These are phyloP conservation scores for Tuber indicum DNA, from an alignment of 495 filamentous ascomycete species.

Conservation along the genomic window DNA sequence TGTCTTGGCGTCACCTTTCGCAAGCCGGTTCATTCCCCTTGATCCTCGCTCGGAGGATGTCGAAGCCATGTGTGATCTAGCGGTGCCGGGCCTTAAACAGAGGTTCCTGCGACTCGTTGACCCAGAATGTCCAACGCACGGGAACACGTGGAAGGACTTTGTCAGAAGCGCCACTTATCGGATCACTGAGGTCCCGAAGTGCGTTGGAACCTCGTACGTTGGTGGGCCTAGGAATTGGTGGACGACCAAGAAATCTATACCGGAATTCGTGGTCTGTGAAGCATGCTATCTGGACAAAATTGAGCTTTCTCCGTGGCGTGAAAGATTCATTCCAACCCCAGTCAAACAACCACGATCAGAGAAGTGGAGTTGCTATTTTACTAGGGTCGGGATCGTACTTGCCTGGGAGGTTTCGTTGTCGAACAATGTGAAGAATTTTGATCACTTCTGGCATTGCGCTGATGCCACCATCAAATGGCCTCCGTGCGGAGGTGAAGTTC, in stretches of 20 bases:
- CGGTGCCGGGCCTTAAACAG: not conserved
- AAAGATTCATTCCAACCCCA: not conserved
- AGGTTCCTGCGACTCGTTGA: not conserved
- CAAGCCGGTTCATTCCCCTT: not conserved
- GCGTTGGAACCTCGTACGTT: not conserved
- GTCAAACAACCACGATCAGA: not conserved
- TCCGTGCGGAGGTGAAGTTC: not conserved
- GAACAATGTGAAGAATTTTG: not conserved
- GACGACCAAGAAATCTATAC: not conserved
- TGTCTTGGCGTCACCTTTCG: not conserved
- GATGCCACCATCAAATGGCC: not conserved
- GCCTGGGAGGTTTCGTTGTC: not conserved
- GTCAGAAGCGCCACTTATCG: slow-evolving; percentile 5
- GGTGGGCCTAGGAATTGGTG: slow-evolving; percentile 1
- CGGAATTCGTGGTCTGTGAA: not conserved
- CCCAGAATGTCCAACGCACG: not conserved
- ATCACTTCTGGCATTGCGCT: not conserved
- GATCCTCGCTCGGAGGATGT: not conserved
- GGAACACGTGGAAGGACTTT: slow-evolving; percentile 2
- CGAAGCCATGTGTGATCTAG: not conserved
- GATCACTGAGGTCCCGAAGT: slow-evolving; percentile 1
- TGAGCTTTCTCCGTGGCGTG: not conserved
- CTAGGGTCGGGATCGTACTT: not conserved
- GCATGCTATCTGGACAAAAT: not conserved
- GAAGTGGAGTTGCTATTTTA: not conserved